Evolutionary conservation across 495 filamentous ascomycete genomes (phyloP).

Genomic region (Entonaema liquescens): DNA sequence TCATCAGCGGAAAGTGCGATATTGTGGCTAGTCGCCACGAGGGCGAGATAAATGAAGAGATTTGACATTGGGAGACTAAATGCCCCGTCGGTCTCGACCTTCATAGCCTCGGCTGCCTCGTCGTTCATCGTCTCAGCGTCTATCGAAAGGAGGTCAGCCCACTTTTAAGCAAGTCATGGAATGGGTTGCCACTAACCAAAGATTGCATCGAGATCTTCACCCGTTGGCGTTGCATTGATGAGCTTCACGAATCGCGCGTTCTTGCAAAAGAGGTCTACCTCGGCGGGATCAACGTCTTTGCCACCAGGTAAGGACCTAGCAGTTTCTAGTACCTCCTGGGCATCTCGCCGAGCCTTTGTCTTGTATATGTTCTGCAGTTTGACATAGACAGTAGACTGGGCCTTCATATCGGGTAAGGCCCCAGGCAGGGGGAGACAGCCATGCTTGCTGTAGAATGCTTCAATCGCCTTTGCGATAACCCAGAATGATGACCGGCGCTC

Average conservation of each 20-base stretch:
- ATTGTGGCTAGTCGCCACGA: conserved; percentile 63
- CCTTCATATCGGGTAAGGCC: conserved; percentile 97
- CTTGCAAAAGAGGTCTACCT: conserved; percentile 95
- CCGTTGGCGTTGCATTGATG: conserved; percentile 60
- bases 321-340: conserved; percentile 76
- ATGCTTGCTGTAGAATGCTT: conserved; percentile 75
- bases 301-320: conserved; percentile 67
- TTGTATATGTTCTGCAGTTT: conserved; percentile 95
- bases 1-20: conserved; percentile 57
- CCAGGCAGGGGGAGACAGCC: conserved; percentile 83
- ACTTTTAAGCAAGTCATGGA: conserved; percentile 5
- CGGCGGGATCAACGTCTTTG: conserved; percentile 69
- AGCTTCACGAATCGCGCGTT: conserved; percentile 93
- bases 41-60: conserved; percentile 80
- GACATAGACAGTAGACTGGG: conserved; percentile 90
- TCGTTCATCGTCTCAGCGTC: conserved; percentile 51
- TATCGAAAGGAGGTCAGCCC: conserved; percentile 28
- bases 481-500: conserved; percentile 73
- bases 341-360: conserved; percentile 80
- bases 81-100: conserved; percentile 42
- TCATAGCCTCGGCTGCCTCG: conserved; percentile 53
- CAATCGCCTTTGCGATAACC: conserved; percentile 86
- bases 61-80: conserved; percentile 65
- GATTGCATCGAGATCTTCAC: conserved; percentile 41
- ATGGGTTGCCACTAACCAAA: conserved; percentile 38